Base-by-base conservation (phyloP, 345 rosid species). In the Kandelia obovata region DNA sequence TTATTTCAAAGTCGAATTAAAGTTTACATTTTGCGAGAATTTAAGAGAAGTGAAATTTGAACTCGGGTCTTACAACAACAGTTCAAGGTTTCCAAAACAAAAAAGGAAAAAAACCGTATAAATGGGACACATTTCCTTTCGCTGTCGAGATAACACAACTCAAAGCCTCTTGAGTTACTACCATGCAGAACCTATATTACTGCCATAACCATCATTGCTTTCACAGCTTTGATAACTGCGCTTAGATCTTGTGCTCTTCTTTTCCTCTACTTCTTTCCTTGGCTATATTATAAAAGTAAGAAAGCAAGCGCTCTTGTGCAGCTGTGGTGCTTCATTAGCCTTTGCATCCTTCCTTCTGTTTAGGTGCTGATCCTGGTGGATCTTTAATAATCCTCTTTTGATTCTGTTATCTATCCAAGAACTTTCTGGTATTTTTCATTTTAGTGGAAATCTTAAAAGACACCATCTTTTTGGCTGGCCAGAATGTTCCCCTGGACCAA, bases 161-260 rank as follows among this genome's bases (percentile, higher is more conserved):
- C 73, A 47, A 57, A 34, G 74, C 58, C 72, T 28, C 77, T 73
- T 53, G 68, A 66, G 30, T 63, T 58, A 32, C 64, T 68, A 56
- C 64, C 47, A 31, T 61, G 63, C 83, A 72, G 71, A 62, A 72
- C 66, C 66, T 72, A 59, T 34, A 34, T 34, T 34, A 34, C 37
- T 34, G 37, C 37, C 37, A 34, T 34, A 1, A 7, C 8, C 68
- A 73, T 79, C 80, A 72, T 71, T 76, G 68, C 81, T 39, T 69
- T 25, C 65, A 62, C 58, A 67, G 77, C 83, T 79, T 81, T 71
- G 88, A 72, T 67, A 83, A 80, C 75, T 68, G 85, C 81, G 87
- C 83, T 71, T 68, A 57, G 64, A 62, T 73, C 77, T 76, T 69
- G 59, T 51, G 68, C 65, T 67, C 68, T 49, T 81, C 70, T 67